A percentile compares a stretch with the other conserved stretches of the same genome.
Conservation (phyloP, 23 red algal genomes). For the Gracilaria domingensis region DNA sequence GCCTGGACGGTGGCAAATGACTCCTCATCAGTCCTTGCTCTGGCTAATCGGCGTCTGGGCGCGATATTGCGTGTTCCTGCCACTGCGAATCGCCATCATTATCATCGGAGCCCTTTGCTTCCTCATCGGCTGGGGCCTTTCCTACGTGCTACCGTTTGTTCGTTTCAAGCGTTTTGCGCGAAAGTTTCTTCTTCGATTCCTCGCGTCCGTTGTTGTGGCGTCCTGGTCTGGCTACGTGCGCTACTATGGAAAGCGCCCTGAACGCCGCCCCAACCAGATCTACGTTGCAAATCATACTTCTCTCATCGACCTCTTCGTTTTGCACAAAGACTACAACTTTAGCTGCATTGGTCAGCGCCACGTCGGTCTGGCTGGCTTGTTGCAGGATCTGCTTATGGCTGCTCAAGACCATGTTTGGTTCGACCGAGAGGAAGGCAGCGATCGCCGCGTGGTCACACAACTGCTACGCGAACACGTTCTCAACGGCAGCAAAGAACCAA, state of each 20-base stretch:
- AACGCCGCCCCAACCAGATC: slow-evolving; percentile 85
- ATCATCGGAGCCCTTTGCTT: slow-evolving; percentile 63
- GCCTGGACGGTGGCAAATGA: slow-evolving; percentile 56
- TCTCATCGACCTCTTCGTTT: slow-evolving; percentile 87
- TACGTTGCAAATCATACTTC: slow-evolving; percentile 97
- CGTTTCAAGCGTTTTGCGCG: slow-evolving; percentile 35
- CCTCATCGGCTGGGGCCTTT: slow-evolving; percentile 66
- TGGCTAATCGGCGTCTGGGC: slow-evolving; percentile 89
- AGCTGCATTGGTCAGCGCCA: slow-evolving; percentile 92
- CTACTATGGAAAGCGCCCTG: slow-evolving; percentile 88
- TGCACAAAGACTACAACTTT: slow-evolving; percentile 96
- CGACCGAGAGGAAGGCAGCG: slow-evolving; percentile 91
- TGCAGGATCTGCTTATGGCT: slow-evolving; percentile 91
- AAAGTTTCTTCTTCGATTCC: slow-evolving; percentile 76
- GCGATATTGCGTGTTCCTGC: slow-evolving; percentile 90
- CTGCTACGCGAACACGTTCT: slow-evolving; percentile 84
- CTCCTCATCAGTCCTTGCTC: slow-evolving; percentile 71
- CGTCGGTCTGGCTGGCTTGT: slow-evolving; percentile 84
- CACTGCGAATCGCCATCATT: slow-evolving; percentile 68
- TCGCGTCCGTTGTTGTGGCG: slow-evolving; percentile 86
- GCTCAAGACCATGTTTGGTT: slow-evolving; percentile 99
- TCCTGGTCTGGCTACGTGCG: slow-evolving; percentile 88
- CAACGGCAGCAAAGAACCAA: slow-evolving; percentile 85
- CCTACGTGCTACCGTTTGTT: slow-evolving; percentile 15
- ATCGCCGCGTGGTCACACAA: slow-evolving; percentile 81